phyloP scores from a whole-genome alignment of 148 eudicot genomes.

The Beta vulgaris region DNA sequence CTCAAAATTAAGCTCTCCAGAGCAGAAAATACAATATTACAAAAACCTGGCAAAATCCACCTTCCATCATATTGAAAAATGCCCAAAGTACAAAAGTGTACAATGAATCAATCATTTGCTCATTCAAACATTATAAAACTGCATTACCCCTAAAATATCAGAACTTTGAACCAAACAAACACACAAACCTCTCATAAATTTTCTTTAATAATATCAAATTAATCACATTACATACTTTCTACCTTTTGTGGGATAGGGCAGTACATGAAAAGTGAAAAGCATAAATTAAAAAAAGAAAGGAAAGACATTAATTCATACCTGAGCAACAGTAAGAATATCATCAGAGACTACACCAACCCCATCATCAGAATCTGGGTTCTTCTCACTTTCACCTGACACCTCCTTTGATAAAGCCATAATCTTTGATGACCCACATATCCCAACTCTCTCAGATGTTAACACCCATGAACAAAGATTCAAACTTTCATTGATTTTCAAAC shows the following conservation, averaged over 20 bases:
- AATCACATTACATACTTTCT: background rate
- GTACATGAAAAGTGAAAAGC: background rate
- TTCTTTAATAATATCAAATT: background rate
- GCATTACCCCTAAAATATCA: background rate
- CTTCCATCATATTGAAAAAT: background rate
- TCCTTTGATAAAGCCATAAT: constrained; percentile 37
- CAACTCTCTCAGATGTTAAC: constrained; percentile 16
- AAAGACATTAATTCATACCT: constrained; percentile 20
- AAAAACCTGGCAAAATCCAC: background rate
- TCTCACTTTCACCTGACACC: constrained; percentile 38
- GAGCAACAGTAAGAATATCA: constrained; percentile 24
- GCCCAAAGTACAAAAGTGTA: background rate
- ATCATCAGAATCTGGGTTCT: constrained; percentile 28
- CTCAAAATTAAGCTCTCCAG: background rate
- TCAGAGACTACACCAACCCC: constrained; percentile 30
- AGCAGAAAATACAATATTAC: background rate
- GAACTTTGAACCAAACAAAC: background rate
- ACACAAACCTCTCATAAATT: background rate
- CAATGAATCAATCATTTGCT: background rate
- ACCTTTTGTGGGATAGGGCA: too few relatives aligned
- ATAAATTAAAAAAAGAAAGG: background rate
- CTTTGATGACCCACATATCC: constrained; percentile 32
- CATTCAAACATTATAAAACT: background rate
- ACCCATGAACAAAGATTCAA: constrained; percentile 23
- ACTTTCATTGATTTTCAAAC: constrained; percentile 34